Evolutionary conservation across 2,329 filamentous ascomycete genomes (phyloP).

Genomic region (Arthrobotrys sinensis): DNA sequence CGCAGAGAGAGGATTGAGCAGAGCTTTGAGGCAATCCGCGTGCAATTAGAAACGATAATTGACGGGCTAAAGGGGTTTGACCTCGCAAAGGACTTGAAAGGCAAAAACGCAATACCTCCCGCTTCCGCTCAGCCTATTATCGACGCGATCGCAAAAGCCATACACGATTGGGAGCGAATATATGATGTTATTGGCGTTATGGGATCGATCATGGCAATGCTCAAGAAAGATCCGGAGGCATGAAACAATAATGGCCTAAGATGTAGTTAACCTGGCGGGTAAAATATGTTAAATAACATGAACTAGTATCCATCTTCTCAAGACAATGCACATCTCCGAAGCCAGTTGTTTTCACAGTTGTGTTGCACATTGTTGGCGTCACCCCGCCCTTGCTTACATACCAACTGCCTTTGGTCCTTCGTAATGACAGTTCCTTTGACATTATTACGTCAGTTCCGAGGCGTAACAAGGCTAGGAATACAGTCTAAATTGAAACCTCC

Average conservation of each 20-base stretch:
- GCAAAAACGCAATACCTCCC: not conserved
- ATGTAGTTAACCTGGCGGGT: no score
- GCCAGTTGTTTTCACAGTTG: no score
- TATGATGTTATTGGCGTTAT: slow-evolving; percentile 38
- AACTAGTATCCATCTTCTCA: no score
- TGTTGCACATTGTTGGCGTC: not conserved
- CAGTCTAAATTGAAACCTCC: not conserved
- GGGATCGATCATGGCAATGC: slow-evolving; percentile 4
- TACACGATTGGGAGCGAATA: slow-evolving; percentile 24
- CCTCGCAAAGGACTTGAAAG: not conserved
- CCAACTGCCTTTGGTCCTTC: not conserved
- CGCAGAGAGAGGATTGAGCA: slow-evolving; percentile 27
- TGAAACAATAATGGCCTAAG: no score
- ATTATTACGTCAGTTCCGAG: slow-evolving; percentile 7
- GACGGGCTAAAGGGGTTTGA: not conserved
- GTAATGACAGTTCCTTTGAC: not conserved
- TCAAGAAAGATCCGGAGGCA: slow-evolving; percentile 19
- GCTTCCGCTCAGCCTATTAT: not conserved
- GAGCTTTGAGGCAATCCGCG: slow-evolving; percentile 25
- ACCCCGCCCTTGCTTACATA: not conserved
- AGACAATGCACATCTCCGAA: no score
- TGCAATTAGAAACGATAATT: not conserved
- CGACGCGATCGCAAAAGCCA: not conserved
- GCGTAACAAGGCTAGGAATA: not conserved
- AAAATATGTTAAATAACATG: no score